These are phyloP conservation scores for Carex pumila DNA, from an alignment of 176 grass and related monocot species.

Conservation along the genomic window DNA sequence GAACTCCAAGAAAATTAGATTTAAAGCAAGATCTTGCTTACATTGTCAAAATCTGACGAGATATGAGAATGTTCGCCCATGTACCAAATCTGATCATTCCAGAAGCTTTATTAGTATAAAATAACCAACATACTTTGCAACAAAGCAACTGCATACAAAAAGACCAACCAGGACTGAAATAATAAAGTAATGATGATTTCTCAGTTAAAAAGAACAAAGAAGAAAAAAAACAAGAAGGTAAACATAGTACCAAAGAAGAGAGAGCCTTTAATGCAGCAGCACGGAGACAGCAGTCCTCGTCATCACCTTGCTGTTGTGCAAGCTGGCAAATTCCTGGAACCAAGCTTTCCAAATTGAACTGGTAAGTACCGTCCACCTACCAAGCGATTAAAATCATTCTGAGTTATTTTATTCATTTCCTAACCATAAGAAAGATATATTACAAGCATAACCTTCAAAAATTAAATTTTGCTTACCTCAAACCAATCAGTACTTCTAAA, in stretches of 20 bases:
- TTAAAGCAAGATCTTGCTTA: constrained; percentile 48
- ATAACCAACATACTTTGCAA: constrained; percentile 7
- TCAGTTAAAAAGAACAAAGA: neutral
- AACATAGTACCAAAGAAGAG: constrained; percentile 69
- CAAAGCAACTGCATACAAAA: constrained; percentile 11
- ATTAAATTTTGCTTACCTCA: neutral
- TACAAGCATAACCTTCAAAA: constrained; percentile 1
- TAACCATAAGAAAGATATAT: constrained; percentile 23
- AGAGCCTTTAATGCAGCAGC: constrained; percentile 73
- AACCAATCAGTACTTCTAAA: neutral
- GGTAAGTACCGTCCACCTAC: constrained; percentile 92
- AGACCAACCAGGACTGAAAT: neutral
- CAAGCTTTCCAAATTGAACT: constrained; percentile 94
- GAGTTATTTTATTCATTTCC: neutral
- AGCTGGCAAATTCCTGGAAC: constrained; percentile 84
- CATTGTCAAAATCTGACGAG: constrained; percentile 88
- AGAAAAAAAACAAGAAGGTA: neutral
- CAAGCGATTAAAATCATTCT: constrained; percentile 7
- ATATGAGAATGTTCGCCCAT: constrained; percentile 99
- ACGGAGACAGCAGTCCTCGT: constrained; percentile 39
- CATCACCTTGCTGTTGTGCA: constrained; percentile 78
- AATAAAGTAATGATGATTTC: neutral
- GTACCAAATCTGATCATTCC: constrained; percentile 76
- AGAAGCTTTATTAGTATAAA: constrained; percentile 29
- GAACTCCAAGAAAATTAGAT: neutral